Percentiles rank a stretch among this genome's conserved stretches.
phyloP scores from a whole-genome alignment of 805 yeast genomes.

The Hanseniaspora thailandica region DNA sequence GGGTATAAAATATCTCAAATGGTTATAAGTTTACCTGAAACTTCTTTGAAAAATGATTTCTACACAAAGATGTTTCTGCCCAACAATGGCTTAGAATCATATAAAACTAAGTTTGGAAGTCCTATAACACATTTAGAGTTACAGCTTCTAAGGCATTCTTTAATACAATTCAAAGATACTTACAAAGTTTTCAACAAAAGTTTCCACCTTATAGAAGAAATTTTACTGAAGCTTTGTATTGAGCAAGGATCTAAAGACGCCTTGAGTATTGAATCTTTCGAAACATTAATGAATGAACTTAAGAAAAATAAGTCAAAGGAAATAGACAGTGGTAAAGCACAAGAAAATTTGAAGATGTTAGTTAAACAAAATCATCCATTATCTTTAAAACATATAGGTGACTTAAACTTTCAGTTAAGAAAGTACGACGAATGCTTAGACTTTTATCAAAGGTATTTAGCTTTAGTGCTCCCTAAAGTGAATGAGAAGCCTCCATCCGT shows the following conservation, averaged over 20 bases:
- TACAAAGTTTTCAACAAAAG: constrained; percentile 49
- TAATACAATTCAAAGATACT: constrained; percentile 10
- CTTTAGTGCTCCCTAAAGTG: neutral
- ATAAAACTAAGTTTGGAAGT: constrained; percentile 17
- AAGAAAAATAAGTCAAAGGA: constrained; percentile 22
- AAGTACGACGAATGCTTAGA: constrained; percentile 42
- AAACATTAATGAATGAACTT: constrained; percentile 37
- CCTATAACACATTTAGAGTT: constrained; percentile 18
- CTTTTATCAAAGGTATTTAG: neutral
- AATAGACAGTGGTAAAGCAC: constrained; percentile 57
- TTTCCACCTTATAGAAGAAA: constrained; percentile 53
- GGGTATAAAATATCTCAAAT: constrained; percentile 5
- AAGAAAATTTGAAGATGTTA: constrained; percentile 44
- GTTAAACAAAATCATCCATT: constrained; percentile 51
- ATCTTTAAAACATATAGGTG: constrained; percentile 69
- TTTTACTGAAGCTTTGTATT: constrained; percentile 70
- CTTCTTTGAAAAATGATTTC: neutral
- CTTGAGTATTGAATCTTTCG: constrained; percentile 57
- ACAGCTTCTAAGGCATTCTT: constrained; percentile 6
- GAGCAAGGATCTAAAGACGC: constrained; percentile 77
- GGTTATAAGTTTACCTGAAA: constrained; percentile 2
- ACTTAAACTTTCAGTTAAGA: constrained; percentile 46
- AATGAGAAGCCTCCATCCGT: constrained; percentile 5
- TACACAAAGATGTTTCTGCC: constrained; percentile 2
- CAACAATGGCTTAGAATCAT: neutral